These are phyloP conservation scores for Aspergillus heteromorphus DNA, from an alignment of 495 filamentous ascomycete genomes.

Conservation along the genomic window DNA sequence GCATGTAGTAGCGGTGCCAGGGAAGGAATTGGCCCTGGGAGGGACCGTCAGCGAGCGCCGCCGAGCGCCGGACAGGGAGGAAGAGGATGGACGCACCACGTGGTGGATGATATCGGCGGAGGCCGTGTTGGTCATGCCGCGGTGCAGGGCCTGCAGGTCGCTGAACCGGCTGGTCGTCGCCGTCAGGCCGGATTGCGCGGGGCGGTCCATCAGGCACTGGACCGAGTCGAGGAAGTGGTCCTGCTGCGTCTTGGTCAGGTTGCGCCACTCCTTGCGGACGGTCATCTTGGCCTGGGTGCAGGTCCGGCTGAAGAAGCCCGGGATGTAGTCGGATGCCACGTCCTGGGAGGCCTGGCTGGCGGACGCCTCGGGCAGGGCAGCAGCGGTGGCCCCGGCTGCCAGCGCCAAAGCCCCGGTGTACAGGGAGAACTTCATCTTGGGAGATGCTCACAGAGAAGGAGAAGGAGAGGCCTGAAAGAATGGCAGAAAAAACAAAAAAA, in stretches of 20 bases:
- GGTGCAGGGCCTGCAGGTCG: conserved; percentile 15
- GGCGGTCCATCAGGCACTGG: conserved; percentile 17
- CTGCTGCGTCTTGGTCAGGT: conserved; percentile 20
- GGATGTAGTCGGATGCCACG: background rate
- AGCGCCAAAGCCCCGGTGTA: background rate
- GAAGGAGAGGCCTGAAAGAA: background rate
- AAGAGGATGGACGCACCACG: conserved; percentile 1
- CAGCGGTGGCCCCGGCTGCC: conserved; percentile 1
- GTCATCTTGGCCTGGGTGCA: conserved; percentile 13
- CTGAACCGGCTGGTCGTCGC: conserved; percentile 13
- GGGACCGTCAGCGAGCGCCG: background rate
- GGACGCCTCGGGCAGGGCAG: background rate
- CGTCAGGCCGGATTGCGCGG: conserved; percentile 14
- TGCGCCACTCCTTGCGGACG: conserved; percentile 31
- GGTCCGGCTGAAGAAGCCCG: background rate
- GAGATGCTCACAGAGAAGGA: background rate
- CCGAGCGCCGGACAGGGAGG: background rate
- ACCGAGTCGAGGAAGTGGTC: conserved; percentile 21
- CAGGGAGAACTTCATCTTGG: background rate
- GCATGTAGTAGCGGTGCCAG: conserved; percentile 45
- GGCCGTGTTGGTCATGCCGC: conserved; percentile 14
- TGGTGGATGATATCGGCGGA: conserved; percentile 14
- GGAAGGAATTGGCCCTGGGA: conserved; percentile 33
- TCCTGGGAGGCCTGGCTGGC: background rate
- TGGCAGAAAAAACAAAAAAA: background rate